phyloP scores from a whole-genome alignment of 1,139 yeast species.

The Taphrina communis region DNA sequence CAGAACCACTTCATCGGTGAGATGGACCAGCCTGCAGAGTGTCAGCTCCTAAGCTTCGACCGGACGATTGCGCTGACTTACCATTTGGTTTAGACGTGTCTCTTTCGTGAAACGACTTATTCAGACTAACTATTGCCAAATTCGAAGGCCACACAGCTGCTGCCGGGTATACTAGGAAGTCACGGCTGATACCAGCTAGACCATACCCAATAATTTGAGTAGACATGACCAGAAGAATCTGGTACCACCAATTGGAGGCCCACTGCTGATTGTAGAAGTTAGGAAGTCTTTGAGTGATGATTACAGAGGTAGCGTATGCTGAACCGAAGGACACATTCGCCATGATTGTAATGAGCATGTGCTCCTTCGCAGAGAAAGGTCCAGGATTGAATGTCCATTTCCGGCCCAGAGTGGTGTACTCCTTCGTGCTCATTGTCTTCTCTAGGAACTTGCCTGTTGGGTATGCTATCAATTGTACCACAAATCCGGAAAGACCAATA shows the following conservation, averaged over 20 bases:
- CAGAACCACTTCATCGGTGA: conserved; percentile 60
- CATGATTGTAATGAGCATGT: conserved; percentile 66
- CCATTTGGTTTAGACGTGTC: conserved; percentile 57
- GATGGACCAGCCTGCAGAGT: conserved; percentile 63
- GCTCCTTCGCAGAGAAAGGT: conserved; percentile 72
- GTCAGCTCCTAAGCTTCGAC: conserved; percentile 46
- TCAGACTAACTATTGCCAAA: conserved; percentile 50
- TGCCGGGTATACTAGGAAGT: conserved; percentile 67
- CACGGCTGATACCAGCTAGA: conserved; percentile 65
- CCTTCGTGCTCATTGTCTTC: conserved; percentile 58
- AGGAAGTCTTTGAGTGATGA: conserved; percentile 56
- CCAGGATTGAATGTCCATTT: conserved; percentile 61
- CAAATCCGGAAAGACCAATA: conserved; percentile 62
- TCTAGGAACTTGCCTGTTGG: conserved; percentile 56
- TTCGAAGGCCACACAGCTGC: conserved; percentile 68
- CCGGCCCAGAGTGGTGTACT: conserved; percentile 54
- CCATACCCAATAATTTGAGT: conserved; percentile 63
- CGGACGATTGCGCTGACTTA: not conserved
- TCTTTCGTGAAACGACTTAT: conserved; percentile 38
- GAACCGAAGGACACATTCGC: conserved; percentile 63
- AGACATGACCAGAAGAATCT: conserved; percentile 60
- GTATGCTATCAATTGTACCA: conserved; percentile 58
- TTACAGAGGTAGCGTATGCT: conserved; percentile 58
- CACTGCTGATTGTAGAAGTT: conserved; percentile 55
- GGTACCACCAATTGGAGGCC: conserved; percentile 60